Evolutionary conservation across 1,284 basidiomycete species (phyloP).

Genomic region (Sanghuangporus sanghuang): DNA sequence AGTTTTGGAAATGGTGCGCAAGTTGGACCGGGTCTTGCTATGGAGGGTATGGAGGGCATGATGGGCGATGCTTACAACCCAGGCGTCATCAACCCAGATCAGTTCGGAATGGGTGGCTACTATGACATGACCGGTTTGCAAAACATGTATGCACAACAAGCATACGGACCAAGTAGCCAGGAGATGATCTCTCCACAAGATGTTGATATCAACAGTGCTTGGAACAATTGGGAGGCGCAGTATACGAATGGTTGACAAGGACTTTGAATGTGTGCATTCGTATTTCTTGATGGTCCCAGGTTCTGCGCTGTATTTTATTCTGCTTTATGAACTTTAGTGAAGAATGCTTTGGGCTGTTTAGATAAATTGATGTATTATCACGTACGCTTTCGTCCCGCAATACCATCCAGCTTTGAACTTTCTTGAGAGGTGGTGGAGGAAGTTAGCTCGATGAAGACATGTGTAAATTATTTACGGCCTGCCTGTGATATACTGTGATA

Average conservation of each 20-base stretch:
- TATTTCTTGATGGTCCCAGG: neutral
- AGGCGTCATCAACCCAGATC: neutral
- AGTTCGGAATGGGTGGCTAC: constrained; percentile 1
- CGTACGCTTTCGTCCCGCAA: neutral
- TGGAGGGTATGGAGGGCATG: constrained; percentile 1
- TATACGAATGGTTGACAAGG: constrained; percentile 2
- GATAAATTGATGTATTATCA: neutral
- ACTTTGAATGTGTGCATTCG: neutral
- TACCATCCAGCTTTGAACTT: neutral
- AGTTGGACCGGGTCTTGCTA: neutral
- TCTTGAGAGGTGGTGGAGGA: no score
- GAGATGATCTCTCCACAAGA: constrained; percentile 10
- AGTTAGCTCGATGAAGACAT: no score
- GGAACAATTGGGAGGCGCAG: constrained; percentile 12
- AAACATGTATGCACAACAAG: constrained; percentile 4
- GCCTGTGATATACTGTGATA: no score
- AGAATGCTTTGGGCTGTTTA: neutral
- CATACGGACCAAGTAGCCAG: constrained; percentile 1
- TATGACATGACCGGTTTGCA: constrained; percentile 9
- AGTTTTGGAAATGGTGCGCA: neutral
- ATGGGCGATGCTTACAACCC: neutral
- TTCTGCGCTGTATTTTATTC: neutral
- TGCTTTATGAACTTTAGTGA: neutral
- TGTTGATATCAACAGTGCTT: constrained; percentile 9
- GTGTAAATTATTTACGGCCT: no score